Base-by-base conservation (phyloP, 1,139 yeast genomes). In the Williopsis jadinii region DNA sequence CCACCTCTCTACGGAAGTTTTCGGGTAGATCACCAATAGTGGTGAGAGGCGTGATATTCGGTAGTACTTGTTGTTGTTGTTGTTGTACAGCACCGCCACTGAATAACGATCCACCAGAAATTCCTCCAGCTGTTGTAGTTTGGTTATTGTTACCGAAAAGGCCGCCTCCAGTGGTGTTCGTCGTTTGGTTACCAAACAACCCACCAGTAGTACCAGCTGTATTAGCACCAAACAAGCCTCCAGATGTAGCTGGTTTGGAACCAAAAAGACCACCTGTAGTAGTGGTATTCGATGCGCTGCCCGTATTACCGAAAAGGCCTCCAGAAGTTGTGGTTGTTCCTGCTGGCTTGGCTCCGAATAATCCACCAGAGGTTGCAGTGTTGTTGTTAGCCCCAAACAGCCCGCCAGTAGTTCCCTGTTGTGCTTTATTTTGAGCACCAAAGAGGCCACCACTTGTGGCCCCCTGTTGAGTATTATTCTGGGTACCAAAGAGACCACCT, bases 21-120 rank as follows among this genome's bases (percentile, higher is more conserved):
- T 73, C 79, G 0, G 97, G 95, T 37, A 92, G 70, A 51, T 90
- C 97, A 11, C 84, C 80, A 3, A 90, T 92, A 41, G 95, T 73
- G 0, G 97, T 86, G 74, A 90, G 77, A 6, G 95, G 84, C 3
- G 92, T 84, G 41, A 88, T 71, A 36, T 77, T 82, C 13, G 70
- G 61, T 32, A 63, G 58, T 44, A 61, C 68, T 43, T 62, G 70
- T 42, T 62, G 68, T 34, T 58, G 65, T 46, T 47, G 61, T 49
- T 47, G 47, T n/a, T 32, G 32, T 11, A 11, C 14, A 11, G 8
- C 32, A 28, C 41, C 46, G 12, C 67, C 66, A 19, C 24, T 19
- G 49, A 64, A 61, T 3, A 61, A 47, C 3, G 64, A 63, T 14
- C 46, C 44, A 26, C 42, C 37, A 12, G 43, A 28, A 19, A 19